phyloP scores from a whole-genome alignment of 1,139 yeast genomes.

The Scheffersomyces segobiensis region DNA sequence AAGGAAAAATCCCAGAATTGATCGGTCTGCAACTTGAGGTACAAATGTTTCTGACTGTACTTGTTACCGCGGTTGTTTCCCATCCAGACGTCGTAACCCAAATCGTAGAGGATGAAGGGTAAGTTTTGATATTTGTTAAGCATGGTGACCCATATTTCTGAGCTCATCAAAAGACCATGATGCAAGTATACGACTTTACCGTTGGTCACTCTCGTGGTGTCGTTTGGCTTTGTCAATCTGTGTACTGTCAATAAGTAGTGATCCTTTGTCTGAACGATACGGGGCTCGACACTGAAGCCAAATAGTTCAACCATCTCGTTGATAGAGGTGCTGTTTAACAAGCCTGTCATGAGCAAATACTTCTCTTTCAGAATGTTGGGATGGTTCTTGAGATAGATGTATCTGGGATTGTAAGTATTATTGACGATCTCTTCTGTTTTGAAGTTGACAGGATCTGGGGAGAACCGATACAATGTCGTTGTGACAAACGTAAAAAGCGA shows the following conservation, averaged over 20 bases:
- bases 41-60: constrained; percentile 58
- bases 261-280: constrained; percentile 41
- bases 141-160: constrained; percentile 87
- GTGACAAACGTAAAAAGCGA: constrained; percentile 29
- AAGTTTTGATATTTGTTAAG: constrained; percentile 60
- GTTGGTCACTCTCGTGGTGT: constrained; percentile 13
- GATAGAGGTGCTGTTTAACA: constrained; percentile 34
- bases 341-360: constrained; percentile 31
- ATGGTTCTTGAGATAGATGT: constrained; percentile 10
- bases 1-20: constrained; percentile 48
- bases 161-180: constrained; percentile 88
- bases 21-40: constrained; percentile 36
- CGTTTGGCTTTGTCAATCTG: constrained; percentile 17
- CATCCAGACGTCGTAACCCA: constrained; percentile 90
- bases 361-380: constrained; percentile 16
- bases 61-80: constrained; percentile 92
- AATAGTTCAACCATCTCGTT: constrained; percentile 37
- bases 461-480: constrained; percentile 27
- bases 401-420: constrained; percentile 1
- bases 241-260: constrained; percentile 40
- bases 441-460: constrained; percentile 31
- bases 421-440: constrained; percentile 13
- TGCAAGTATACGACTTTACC: constrained; percentile 72
- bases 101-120: constrained; percentile 74
- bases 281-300: constrained; percentile 42